phyloP scores from a whole-genome alignment of 495 filamentous ascomycete genomes.

The Lophiostoma macrostomum region DNA sequence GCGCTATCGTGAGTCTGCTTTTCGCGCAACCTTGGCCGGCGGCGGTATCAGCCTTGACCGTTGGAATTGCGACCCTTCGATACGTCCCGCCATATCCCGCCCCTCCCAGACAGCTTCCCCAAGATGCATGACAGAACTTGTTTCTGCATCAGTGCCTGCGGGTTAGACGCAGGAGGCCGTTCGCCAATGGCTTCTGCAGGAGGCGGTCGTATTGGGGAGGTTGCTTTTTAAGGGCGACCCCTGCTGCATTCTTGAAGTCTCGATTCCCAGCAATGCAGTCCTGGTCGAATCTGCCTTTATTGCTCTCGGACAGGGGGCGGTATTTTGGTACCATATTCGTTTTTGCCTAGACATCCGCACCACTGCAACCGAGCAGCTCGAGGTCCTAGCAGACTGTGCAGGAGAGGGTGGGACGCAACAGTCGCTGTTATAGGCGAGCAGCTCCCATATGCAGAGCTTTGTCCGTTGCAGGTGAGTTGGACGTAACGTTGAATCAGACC shows the following conservation, averaged over 20 bases:
- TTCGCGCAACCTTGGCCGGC: neutral
- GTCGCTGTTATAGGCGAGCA: too few species aligned
- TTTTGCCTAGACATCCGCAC: neutral
- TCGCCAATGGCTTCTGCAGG: neutral
- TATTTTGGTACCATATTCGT: neutral
- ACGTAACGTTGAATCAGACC: too few species aligned
- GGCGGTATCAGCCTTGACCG: conserved; percentile 5
- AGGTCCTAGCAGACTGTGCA: too few species aligned
- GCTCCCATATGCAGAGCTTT: too few species aligned
- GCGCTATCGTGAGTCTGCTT: neutral
- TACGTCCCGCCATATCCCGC: neutral
- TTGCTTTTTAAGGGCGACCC: neutral
- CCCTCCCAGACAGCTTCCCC: neutral
- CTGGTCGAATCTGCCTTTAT: neutral
- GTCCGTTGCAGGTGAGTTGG: too few species aligned
- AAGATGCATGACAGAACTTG: neutral
- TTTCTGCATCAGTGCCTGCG: neutral
- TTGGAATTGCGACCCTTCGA: conserved; percentile 1
- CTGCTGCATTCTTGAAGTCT: neutral
- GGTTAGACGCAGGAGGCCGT: neutral
- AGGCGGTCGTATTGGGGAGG: neutral
- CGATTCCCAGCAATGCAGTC: neutral
- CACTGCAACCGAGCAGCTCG: neutral
- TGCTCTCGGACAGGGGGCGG: neutral
- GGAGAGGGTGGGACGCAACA: too few species aligned